Evolutionary conservation across 768 basidiomycete species (phyloP), one percentile per base, ranked within the genome.

Genomic region (Obba rivulosa): DNA sequence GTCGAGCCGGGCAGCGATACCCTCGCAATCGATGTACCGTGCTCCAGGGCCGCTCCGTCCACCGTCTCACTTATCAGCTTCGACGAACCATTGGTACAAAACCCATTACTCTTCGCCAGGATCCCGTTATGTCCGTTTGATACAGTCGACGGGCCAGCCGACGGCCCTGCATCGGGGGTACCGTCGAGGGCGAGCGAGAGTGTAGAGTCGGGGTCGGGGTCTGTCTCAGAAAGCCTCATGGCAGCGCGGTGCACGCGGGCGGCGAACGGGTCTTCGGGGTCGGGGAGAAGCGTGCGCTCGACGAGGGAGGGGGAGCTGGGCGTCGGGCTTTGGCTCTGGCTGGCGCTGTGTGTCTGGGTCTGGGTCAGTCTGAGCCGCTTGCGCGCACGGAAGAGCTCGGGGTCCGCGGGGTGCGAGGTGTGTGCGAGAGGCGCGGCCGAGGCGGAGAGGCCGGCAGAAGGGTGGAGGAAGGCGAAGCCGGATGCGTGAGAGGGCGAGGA

Each of bases 1-100:
- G 77, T 76, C 41, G 83, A 80, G 21, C 90, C 88, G 17, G 85
- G 83, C 28, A 86, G 70, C 38, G 75, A 72, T 41, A 92, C 84
- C 59, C 75, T 77, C 25, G 81, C 66, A 51, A 89, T 67, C 16
- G 56, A 46, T 16, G 49, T 11, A 21, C 34, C 36, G n/a, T 39
- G 45, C 13, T 55, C 62, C 28, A 54, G 55, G 31, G 50, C 14
- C 21, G 23, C 52, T 16, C 44, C 51, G 11, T 43, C 31, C 4
- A 38, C 34, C 16, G 36, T 8, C 3, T 41, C 25, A 13, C 28
- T 31, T 31, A 31, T 13, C 13, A 31, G 7, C 43, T 55, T 61
- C 25, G 53, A 53, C 9, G 49, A 43, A 3, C 59, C 57, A 21
- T 56, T 62, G 34, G 58, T 55, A 11, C 53, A 20, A 40, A 56